Evolutionary conservation across 768 basidiomycete genomes (phyloP).

Genomic region (Piloderma croceum): DNA sequence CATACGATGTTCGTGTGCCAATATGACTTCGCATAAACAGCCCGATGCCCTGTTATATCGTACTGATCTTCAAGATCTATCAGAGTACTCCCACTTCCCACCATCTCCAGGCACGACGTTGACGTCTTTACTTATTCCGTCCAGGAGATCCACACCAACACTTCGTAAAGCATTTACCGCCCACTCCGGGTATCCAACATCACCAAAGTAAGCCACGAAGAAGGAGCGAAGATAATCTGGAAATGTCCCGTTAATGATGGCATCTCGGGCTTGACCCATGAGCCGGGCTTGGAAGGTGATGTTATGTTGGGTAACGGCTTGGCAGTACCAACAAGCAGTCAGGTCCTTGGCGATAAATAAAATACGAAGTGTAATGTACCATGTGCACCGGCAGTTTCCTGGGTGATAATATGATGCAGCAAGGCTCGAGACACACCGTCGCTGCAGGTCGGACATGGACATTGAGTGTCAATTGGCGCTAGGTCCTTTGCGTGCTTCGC

Average conservation of each 20-base stretch:
- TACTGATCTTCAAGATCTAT: slow-evolving; percentile 20
- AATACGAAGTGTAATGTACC: slow-evolving; percentile 37
- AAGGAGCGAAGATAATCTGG: slow-evolving; percentile 73
- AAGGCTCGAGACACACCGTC: slow-evolving; percentile 64
- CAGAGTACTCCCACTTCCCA: slow-evolving; percentile 78
- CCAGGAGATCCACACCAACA: slow-evolving; percentile 79
- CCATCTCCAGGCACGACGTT: slow-evolving; percentile 56
- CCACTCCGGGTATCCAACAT: slow-evolving; percentile 81
- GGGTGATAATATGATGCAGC: slow-evolving; percentile 68
- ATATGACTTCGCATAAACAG: too few species aligned
- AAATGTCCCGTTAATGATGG: slow-evolving; percentile 73
- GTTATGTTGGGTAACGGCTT: slow-evolving; percentile 81
- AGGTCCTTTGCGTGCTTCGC: slow-evolving; percentile 68
- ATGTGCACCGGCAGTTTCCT: slow-evolving; percentile 84
- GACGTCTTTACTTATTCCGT: slow-evolving; percentile 39
- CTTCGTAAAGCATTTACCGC: slow-evolving; percentile 77
- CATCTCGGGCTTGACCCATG: slow-evolving; percentile 80
- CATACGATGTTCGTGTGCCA: too few species aligned
- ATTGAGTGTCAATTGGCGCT: slow-evolving; percentile 63
- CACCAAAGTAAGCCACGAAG: slow-evolving; percentile 73
- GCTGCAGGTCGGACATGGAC: slow-evolving; percentile 83
- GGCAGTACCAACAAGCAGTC: slow-evolving; percentile 1
- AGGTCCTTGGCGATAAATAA: slow-evolving; percentile 4
- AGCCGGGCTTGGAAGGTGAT: slow-evolving; percentile 81
- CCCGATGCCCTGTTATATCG: too few species aligned